These are phyloP conservation scores for Microcos paniculata DNA, from an alignment of 345 rosid genomes.

Conservation along the genomic window DNA sequence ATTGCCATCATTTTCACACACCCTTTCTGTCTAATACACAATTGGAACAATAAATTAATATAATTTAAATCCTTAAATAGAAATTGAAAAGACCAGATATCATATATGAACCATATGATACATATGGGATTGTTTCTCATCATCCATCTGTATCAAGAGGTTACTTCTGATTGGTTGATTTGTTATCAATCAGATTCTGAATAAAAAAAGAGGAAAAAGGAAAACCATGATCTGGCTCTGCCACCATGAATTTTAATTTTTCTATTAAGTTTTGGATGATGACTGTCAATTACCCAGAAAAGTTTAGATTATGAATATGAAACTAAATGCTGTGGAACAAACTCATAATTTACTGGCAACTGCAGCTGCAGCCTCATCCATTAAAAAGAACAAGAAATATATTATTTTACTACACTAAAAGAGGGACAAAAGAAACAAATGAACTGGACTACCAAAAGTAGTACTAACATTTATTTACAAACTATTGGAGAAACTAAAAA, in stretches of 20 bases:
- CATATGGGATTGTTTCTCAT: neutral
- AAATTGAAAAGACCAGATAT: conserved; percentile 8
- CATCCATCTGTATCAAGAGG: neutral
- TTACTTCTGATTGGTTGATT: conserved; percentile 7
- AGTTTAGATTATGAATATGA: neutral
- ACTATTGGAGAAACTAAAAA: neutral
- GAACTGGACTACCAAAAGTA: neutral
- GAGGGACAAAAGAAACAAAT: neutral
- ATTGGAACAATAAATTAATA: neutral
- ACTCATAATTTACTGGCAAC: neutral
- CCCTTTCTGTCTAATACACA: neutral
- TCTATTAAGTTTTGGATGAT: neutral
- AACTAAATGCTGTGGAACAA: neutral
- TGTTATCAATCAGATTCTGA: neutral
- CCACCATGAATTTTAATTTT: neutral
- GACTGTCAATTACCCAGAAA: neutral
- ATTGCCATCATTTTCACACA: conserved; percentile 16
- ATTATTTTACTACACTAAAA: neutral
- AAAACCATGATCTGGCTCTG: neutral
- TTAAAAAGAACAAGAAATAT: neutral
- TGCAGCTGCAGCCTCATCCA: neutral
- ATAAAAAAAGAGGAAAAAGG: neutral
- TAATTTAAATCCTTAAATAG: neutral
- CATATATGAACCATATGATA: neutral
- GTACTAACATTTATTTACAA: neutral